Percentiles rank a stretch among this genome's conserved stretches.
phyloP scores from a whole-genome alignment of 768 basidiomycete genomes.

The Xerocomellus amylosporus region DNA sequence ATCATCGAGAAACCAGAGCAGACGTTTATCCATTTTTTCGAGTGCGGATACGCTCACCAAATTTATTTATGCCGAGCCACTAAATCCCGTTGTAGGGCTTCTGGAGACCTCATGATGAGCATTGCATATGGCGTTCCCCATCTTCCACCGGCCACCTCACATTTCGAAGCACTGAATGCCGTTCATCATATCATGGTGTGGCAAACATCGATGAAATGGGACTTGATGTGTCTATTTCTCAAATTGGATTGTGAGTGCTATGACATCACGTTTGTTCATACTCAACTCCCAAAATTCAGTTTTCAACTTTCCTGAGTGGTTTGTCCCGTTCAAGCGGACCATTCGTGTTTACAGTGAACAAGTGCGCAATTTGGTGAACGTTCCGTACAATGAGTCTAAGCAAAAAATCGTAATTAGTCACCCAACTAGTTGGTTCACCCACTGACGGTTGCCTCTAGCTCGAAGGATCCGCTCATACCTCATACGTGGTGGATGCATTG shows the following conservation, averaged over 20 bases:
- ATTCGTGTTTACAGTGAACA: neutral
- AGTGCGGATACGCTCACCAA: neutral
- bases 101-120: constrained; percentile 7
- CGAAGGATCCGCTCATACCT: neutral
- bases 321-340: constrained; percentile 4
- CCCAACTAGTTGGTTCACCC: neutral
- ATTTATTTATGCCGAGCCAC: neutral
- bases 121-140: constrained; percentile 3
- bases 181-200: constrained; percentile 2
- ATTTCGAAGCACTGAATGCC: neutral
- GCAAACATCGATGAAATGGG: constrained; percentile 6
- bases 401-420: neutral
- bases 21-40: constrained; percentile 1
- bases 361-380: constrained; percentile 3
- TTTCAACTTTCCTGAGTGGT: neutral
- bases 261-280: too few relatives aligned
- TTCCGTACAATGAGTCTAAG: constrained; percentile 1
- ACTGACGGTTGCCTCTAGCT: neutral
- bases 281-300: neutral
- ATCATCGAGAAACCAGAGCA: constrained; percentile 1
- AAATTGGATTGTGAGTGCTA: neutral
- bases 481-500: constrained; percentile 1
- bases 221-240: constrained; percentile 4
- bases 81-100: neutral
- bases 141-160: neutral